Percentiles rank a stretch among this genome's conserved stretches.
phyloP scores from a whole-genome alignment of 129 eudicot species.

The Chrysanthemum seticuspe region DNA sequence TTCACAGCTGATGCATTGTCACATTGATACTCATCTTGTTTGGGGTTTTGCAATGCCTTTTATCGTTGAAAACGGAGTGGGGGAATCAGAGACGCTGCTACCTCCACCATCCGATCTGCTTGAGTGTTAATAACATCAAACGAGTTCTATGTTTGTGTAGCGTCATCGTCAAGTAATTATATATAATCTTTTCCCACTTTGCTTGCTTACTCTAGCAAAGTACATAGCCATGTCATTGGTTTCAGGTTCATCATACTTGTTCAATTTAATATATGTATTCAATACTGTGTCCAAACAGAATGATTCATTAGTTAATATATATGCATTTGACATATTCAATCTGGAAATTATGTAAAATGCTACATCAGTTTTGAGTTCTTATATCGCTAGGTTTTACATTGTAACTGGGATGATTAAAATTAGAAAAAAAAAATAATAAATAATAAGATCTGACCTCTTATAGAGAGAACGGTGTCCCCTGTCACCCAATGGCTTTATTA shows the following conservation, averaged over 20 bases:
- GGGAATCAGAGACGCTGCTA: conserved; percentile 1
- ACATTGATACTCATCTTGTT: conserved; percentile 8
- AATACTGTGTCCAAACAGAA: conserved; percentile 13
- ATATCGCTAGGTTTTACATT: not conserved
- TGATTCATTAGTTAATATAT: conserved; percentile 24
- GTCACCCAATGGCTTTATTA: no score
- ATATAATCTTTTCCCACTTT: not conserved
- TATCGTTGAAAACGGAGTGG: conserved; percentile 6
- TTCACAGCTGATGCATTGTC: not conserved
- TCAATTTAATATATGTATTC: not conserved
- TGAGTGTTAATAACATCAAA: not conserved
- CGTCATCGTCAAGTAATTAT: not conserved
- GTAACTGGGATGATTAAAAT: no score
- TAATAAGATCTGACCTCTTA: no score
- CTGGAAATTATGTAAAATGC: not conserved
- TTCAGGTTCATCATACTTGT: conserved; percentile 17
- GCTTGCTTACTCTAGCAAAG: not conserved
- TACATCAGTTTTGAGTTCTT: not conserved
- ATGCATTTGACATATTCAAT: not conserved
- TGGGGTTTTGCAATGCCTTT: conserved; percentile 17
- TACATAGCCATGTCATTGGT: not conserved
- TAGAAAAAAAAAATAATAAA: no score
- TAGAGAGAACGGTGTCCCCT: no score
- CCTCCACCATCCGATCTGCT: conserved; percentile 5
- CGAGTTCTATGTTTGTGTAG: not conserved